Base-by-base conservation (phyloP, 108 stramenopile genomes). In the Nitzschia sp. region DNA sequence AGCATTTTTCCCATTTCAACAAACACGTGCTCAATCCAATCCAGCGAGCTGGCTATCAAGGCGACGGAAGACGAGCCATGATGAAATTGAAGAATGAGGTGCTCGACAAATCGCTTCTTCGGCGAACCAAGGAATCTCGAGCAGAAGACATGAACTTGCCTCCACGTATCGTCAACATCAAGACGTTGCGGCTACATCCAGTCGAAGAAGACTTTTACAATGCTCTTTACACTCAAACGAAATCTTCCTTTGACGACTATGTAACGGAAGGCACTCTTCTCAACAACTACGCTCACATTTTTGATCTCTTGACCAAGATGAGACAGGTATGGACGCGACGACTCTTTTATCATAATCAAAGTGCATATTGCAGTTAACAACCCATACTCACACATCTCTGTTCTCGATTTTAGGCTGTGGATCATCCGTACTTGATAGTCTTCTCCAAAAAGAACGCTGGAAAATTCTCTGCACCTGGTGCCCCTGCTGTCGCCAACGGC, bases 271-370 rank as follows among this genome's bases (percentile, higher is more conserved):
- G 98, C 11, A 98, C 97, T 15, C 71, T 99, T 5, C 77, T 98
- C 60, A 96, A 99, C 87, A 99, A 99, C 78, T 99, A 99, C 75
- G 97, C 98, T 8, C 97, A 98, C 77, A 97, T 98, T 23, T 99
- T 99, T 78, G 83, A 69, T 47, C 76, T 99, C 38, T 73, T 98
- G 19, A 97, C 97, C 30, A 88, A 97, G 26, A 91, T 99, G 88
- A 93, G 99, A 0, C 97, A 98, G n/a, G n/a, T n/a, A n/a, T n/a
- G n/a, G n/a, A n/a, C n/a, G n/a, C n/a, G n/a, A n/a, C n/a, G n/a
- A n/a, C n/a, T n/a, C n/a, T n/a, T n/a, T n/a, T n/a, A n/a, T n/a
- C n/a, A n/a, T n/a, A n/a, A n/a, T n/a, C n/a, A n/a, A n/a, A n/a
- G n/a, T n/a, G n/a, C n/a, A n/a, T n/a, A n/a, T n/a, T n/a, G n/a